Percentiles rank a stretch among this genome's conserved stretches.
Conservation (phyloP, 768 basidiomycete species). For the Podaxis carcinomalis region DNA sequence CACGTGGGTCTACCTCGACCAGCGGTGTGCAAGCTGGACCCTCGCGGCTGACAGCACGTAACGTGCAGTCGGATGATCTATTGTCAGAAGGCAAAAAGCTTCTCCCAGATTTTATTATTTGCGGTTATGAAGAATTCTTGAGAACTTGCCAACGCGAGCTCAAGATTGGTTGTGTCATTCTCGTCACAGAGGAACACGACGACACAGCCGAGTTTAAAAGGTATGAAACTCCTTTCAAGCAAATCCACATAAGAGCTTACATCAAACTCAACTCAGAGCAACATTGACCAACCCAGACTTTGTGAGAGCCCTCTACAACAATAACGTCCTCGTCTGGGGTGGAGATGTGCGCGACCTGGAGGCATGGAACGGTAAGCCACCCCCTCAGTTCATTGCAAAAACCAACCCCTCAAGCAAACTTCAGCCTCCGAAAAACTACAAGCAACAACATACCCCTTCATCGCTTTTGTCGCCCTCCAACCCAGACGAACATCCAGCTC, state of each 20-base stretch:
- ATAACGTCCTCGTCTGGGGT: conserved; percentile 85
- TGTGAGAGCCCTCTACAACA: conserved; percentile 63
- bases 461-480: conserved; percentile 89
- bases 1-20: conserved; percentile 28
- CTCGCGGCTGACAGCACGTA: conserved; percentile 38
- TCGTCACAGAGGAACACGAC: conserved; percentile 90
- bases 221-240: conserved; percentile 29
- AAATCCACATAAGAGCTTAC: not conserved
- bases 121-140: conserved; percentile 79
- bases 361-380: conserved; percentile 60
- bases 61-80: conserved; percentile 19
- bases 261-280: conserved; percentile 34
- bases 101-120: conserved; percentile 78
- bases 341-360: conserved; percentile 84
- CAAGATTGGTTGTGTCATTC: conserved; percentile 72
- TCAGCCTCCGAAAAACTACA: conserved; percentile 66
- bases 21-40: conserved; percentile 39
- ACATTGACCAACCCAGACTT: conserved; percentile 75
- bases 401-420: conserved; percentile 9
- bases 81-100: conserved; percentile 38
- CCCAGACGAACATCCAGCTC: conserved; percentile 48
- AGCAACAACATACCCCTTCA: conserved; percentile 88
- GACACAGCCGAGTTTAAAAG: conserved; percentile 84
- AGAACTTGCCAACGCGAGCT: conserved; percentile 65
- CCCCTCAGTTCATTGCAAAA: not conserved